Evolutionary conservation across 768 basidiomycete species (phyloP).

Genomic region (Serendipita sp.): DNA sequence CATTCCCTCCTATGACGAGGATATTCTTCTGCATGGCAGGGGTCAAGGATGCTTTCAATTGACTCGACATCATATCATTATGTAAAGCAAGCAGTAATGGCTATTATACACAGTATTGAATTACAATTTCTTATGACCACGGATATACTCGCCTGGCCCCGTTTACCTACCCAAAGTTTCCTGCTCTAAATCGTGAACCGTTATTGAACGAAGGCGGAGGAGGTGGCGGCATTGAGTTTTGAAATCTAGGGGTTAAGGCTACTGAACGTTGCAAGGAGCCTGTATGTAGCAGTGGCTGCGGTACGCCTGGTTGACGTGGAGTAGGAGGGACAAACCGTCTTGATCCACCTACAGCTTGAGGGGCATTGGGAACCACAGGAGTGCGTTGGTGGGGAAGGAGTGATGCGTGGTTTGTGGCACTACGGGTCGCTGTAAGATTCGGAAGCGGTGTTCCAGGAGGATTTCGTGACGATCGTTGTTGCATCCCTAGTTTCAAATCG

Average conservation of each 20-base stretch:
- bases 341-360: background rate
- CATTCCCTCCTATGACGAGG: slow-evolving; percentile 96
- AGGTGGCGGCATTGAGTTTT: background rate
- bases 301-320: background rate
- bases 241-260: background rate
- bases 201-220: background rate
- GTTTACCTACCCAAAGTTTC: background rate
- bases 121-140: too few species aligned
- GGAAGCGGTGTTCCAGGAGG: too few species aligned
- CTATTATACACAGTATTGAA: background rate
- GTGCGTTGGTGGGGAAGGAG: too few species aligned
- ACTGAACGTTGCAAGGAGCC: background rate
- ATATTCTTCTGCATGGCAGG: slow-evolving; percentile 34
- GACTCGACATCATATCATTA: background rate
- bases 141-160: too few species aligned
- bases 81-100: background rate
- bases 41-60: background rate
- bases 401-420: too few species aligned
- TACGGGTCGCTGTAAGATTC: too few species aligned
- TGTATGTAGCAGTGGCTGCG: background rate
- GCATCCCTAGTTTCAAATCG: too few species aligned
- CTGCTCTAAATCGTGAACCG: background rate
- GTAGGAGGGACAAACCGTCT: slow-evolving; percentile 1
- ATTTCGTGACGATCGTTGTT: too few species aligned
- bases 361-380: too few species aligned